Evolutionary conservation across 2,329 filamentous ascomycete genomes (phyloP).

Genomic region (Xylariaceae sp.): DNA sequence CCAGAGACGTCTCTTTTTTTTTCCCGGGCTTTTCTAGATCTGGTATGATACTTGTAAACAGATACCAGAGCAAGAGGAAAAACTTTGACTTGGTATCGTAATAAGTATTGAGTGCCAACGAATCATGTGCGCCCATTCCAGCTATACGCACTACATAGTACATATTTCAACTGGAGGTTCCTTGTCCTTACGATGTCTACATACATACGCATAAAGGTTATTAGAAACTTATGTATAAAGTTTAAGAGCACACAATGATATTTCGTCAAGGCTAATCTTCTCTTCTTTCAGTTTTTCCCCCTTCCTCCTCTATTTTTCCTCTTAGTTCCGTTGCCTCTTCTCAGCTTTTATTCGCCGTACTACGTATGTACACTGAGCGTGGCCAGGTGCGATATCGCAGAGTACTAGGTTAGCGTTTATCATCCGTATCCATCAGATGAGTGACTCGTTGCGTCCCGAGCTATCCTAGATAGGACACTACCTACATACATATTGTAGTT

Average conservation of each 20-base stretch:
- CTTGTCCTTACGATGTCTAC: background rate
- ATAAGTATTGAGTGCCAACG: background rate
- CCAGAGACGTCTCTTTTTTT: too few species aligned
- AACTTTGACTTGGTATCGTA: too few species aligned
- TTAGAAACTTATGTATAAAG: background rate
- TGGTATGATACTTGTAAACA: too few species aligned
- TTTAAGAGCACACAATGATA: background rate
- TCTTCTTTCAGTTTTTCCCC: background rate
- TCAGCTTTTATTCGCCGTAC: background rate
- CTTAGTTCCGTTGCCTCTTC: background rate
- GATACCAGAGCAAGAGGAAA: too few species aligned
- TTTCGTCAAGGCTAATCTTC: background rate
- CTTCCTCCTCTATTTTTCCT: background rate
- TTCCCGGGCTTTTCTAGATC: too few species aligned
- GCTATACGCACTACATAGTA: background rate
- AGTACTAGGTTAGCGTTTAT: constrained; percentile 2
- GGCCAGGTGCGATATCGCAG: constrained; percentile 14
- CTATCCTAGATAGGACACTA: background rate
- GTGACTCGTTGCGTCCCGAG: background rate
- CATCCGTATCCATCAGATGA: background rate
- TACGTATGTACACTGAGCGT: constrained; percentile 8
- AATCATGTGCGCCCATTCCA: background rate
- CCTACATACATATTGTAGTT: background rate
- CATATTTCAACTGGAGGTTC: background rate
- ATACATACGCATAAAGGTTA: background rate